A percentile compares a stretch with the other conserved stretches of the same genome.
phyloP scores from a whole-genome alignment of 192 early-diverging fungal species.

The Rhizophagus sp. region DNA sequence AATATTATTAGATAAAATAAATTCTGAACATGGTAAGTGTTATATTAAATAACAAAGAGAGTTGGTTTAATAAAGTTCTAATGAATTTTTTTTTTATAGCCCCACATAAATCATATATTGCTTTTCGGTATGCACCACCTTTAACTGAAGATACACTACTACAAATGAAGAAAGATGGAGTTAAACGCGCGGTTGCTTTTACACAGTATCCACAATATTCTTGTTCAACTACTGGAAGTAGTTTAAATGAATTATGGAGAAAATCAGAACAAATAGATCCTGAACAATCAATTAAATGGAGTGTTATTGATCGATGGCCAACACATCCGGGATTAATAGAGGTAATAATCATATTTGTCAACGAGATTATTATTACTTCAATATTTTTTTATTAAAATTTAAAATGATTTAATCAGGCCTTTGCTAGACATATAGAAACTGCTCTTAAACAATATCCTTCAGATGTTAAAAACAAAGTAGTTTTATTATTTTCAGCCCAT shows the following conservation, averaged over 20 bases:
- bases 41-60: neutral
- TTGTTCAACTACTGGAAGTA: conserved; percentile 92
- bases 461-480: conserved; percentile 66
- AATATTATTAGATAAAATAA: conserved; percentile 68
- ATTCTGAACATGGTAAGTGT: conserved; percentile 69
- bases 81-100: conserved; percentile 45
- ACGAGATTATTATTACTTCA: neutral
- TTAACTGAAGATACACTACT: conserved; percentile 72
- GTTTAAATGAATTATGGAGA: conserved; percentile 85
- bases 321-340: conserved; percentile 84
- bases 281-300: conserved; percentile 75
- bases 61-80: neutral
- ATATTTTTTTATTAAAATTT: neutral
- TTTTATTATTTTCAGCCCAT: conserved; percentile 94
- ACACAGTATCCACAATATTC: conserved; percentile 96
- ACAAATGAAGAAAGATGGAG: conserved; percentile 79
- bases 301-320: conserved; percentile 95
- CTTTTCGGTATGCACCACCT: conserved; percentile 89
- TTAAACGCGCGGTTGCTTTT: conserved; percentile 85
- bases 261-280: conserved; percentile 63
- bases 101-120: conserved; percentile 89
- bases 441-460: conserved; percentile 65
- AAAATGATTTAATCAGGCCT: conserved; percentile 43
- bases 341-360: conserved; percentile 31
- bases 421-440: conserved; percentile 76